phyloP scores from a whole-genome alignment of 192 early-diverging fungal genomes.

The Dissophora globulifera region DNA sequence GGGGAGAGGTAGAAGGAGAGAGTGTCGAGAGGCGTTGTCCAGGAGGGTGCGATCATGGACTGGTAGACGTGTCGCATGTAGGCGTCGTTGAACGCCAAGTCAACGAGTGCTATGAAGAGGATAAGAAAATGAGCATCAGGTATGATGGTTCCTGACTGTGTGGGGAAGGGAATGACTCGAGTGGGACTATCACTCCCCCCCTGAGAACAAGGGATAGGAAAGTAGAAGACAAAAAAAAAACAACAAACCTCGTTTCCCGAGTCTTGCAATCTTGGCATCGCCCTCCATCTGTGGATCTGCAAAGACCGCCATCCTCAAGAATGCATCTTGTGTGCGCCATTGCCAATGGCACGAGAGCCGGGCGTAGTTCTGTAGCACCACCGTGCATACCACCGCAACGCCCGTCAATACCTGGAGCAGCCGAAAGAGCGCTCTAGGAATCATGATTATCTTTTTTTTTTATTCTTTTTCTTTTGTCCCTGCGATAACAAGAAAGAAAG shows the following conservation, averaged over 20 bases:
- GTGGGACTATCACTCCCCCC: too few species aligned
- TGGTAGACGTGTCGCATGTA: constrained; percentile 67
- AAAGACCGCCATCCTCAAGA: constrained; percentile 65
- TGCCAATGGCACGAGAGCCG: constrained; percentile 47
- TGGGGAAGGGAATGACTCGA: too few species aligned
- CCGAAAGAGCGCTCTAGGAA: not conserved
- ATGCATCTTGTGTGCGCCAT: constrained; percentile 34
- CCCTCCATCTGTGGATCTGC: constrained; percentile 79
- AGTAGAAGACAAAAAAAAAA: not conserved
- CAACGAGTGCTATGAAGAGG: constrained; percentile 41
- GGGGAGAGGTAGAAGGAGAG: constrained; percentile 6
- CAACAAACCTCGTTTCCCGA: constrained; percentile 58
- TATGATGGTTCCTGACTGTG: too few species aligned
- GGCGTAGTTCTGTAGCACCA: constrained; percentile 31
- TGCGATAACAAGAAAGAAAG: too few species aligned
- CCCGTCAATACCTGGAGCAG: constrained; percentile 13
- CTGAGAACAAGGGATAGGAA: not conserved
- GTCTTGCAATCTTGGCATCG: constrained; percentile 65
- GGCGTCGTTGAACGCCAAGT: constrained; percentile 68
- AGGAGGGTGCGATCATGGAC: constrained; percentile 57
- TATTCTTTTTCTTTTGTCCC: not conserved
- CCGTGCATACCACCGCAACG: constrained; percentile 4
- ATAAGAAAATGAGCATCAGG: too few species aligned
- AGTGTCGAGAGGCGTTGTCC: constrained; percentile 16
- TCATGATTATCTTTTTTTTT: constrained; percentile 1